A percentile compares a stretch with the other conserved stretches of the same genome.
Conservation (phyloP, 1,139 yeast genomes). For the Candida sanyaensis region DNA sequence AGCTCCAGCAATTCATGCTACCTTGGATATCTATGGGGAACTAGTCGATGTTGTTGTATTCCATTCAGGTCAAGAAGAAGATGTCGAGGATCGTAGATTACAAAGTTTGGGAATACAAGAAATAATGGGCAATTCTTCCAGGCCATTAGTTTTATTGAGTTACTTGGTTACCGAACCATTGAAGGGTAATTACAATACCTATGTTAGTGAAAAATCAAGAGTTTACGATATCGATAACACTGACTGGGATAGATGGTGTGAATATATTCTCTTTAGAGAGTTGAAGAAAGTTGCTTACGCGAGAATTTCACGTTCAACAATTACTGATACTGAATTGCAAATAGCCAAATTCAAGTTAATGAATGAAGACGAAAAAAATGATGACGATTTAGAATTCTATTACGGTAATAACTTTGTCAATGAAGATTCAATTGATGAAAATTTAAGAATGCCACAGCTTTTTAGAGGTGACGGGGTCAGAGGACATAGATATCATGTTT, state of each 20-base stretch:
- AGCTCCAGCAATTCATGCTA: slow-evolving; percentile 98
- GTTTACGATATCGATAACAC: slow-evolving; percentile 92
- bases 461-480: slow-evolving; percentile 94
- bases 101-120: slow-evolving; percentile 78
- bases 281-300: slow-evolving; percentile 91
- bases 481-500: slow-evolving; percentile 92
- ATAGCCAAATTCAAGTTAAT: slow-evolving; percentile 85
- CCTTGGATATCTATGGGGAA: slow-evolving; percentile 86
- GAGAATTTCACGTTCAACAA: slow-evolving; percentile 87
- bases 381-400: slow-evolving; percentile 41
- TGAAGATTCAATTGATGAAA: slow-evolving; percentile 60
- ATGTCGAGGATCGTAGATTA: slow-evolving; percentile 85
- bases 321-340: slow-evolving; percentile 96
- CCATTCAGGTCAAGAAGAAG: slow-evolving; percentile 99
- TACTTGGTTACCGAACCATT: slow-evolving; percentile 87
- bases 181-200: slow-evolving; percentile 88
- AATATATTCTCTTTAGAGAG: slow-evolving; percentile 86
- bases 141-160: slow-evolving; percentile 82
- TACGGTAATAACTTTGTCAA: slow-evolving; percentile 58
- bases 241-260: slow-evolving; percentile 99
- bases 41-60: slow-evolving; percentile 89
- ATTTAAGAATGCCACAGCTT: slow-evolving; percentile 74
- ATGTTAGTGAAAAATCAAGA: slow-evolving; percentile 79
- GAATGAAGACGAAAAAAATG: slow-evolving; percentile 38
- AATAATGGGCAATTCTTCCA: slow-evolving; percentile 74